Evolutionary conservation across 257 asterid genomes (phyloP).

Genomic region (Solanum gandarillasii): DNA sequence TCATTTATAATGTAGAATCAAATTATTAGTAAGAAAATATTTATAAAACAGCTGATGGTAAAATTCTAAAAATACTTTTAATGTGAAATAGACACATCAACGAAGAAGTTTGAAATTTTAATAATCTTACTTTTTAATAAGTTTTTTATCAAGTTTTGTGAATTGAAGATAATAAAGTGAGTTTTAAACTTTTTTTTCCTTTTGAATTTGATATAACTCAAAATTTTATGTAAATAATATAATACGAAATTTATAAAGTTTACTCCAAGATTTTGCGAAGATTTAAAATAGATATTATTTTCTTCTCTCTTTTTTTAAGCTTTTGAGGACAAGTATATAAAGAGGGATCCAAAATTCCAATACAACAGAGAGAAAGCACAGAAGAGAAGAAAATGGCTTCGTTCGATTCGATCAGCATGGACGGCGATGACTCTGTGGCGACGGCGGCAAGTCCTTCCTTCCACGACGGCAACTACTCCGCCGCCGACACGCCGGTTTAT

Average conservation of each 20-base stretch:
- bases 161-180: neutral
- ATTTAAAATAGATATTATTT: neutral
- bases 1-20: no score
- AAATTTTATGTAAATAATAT: neutral
- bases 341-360: neutral
- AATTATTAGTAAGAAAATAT: no score
- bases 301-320: neutral
- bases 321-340: neutral
- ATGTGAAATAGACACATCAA: no score
- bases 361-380: neutral
- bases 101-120: no score
- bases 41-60: rapidly evolving
- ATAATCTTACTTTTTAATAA: neutral
- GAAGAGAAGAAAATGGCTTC: neutral
- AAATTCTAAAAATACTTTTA: no score
- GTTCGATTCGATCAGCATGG: neutral
- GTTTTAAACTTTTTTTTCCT: no score
- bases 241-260: no score
- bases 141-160: neutral
- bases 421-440: neutral
- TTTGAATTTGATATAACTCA: neutral
- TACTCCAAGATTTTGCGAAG: rapidly evolving
- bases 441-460: neutral
- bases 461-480: neutral
- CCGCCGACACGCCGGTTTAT: neutral